Evolutionary conservation across 179 eudicot species (phyloP).

Genomic region (Beta corolliflora): DNA sequence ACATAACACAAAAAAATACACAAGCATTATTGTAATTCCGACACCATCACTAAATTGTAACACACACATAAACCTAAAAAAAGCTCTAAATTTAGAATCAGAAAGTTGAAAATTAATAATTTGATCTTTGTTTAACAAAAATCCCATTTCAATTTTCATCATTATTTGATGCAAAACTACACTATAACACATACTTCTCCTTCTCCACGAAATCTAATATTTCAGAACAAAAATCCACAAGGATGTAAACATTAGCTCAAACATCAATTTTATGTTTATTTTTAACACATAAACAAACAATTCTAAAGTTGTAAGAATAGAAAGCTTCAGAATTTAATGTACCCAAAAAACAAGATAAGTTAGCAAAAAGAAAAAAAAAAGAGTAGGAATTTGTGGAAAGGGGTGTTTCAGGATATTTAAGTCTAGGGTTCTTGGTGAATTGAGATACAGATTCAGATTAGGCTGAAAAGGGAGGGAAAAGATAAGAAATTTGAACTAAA

Average conservation of each 20-base stretch:
- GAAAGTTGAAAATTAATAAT: background rate
- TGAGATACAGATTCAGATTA: background rate
- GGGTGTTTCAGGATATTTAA: background rate
- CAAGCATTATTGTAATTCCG: background rate
- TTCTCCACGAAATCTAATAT: too few relatives aligned
- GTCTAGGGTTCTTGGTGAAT: constrained; percentile 12
- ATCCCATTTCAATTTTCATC: background rate
- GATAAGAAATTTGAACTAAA: background rate
- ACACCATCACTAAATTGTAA: background rate
- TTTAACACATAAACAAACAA: background rate
- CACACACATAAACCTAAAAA: background rate
- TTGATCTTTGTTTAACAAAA: background rate
- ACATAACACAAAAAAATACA: constrained; percentile 12
- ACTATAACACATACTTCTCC: too few relatives aligned
- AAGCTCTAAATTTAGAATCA: background rate
- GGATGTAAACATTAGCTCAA: background rate
- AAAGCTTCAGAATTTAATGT: background rate
- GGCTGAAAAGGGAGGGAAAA: background rate
- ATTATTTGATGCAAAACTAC: too few relatives aligned
- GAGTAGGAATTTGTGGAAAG: background rate
- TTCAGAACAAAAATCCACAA: too few relatives aligned
- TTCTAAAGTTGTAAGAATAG: background rate
- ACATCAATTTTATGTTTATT: background rate
- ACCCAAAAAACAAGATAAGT: background rate
- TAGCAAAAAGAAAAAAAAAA: background rate